Conservation (phyloP, 1,284 basidiomycete species). For the Schizopora paradoxa region DNA sequence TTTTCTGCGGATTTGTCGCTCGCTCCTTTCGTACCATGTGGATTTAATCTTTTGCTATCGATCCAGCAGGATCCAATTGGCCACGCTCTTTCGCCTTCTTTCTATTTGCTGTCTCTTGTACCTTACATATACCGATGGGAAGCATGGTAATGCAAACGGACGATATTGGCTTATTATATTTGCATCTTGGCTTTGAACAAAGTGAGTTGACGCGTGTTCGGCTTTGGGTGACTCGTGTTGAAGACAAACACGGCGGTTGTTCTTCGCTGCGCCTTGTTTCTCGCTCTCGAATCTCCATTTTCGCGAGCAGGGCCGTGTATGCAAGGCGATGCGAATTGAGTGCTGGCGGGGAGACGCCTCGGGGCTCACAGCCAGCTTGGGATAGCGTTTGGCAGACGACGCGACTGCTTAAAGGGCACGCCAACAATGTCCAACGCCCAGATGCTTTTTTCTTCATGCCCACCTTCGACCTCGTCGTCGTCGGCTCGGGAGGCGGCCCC, state of each 20-base stretch:
- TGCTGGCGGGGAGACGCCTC: background rate
- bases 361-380: background rate
- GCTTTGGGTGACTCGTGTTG: background rate
- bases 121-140: slow-evolving; percentile 1
- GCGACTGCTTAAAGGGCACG: background rate
- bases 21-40: background rate
- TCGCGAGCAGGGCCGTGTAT: background rate
- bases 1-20: slow-evolving; percentile 4
- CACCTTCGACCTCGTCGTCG: slow-evolving; percentile 64
- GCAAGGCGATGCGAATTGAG: background rate
- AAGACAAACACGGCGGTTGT: slow-evolving; percentile 1
- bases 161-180: no score
- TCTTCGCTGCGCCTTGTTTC: no score
- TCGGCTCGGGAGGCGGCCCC: slow-evolving; percentile 73
- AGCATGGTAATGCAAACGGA: no score
- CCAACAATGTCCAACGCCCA: background rate
- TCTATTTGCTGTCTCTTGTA: background rate
- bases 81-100: slow-evolving; percentile 6
- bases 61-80: background rate
- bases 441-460: slow-evolving; percentile 25
- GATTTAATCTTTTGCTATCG: background rate
- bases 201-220: no score
- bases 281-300: background rate
- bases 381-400: background rate
- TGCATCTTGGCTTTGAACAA: no score